phyloP scores from a whole-genome alignment of 805 yeast genomes.

The Torulaspora microellipsoides region DNA sequence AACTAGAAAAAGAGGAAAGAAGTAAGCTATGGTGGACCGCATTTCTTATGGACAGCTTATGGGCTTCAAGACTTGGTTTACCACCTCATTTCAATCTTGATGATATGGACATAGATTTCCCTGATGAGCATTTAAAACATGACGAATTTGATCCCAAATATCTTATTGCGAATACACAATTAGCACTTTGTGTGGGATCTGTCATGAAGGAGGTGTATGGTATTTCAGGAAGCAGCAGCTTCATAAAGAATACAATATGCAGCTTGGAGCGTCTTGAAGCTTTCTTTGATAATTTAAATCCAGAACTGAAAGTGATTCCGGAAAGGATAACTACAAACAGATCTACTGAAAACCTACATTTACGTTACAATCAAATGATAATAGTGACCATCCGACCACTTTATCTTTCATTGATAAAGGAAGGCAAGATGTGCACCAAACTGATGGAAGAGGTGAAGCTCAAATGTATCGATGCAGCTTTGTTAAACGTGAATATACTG shows the following conservation, averaged over 20 bases:
- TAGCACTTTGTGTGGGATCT: slow-evolving; percentile 28
- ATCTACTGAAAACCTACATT: slow-evolving; percentile 33
- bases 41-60: slow-evolving; percentile 35
- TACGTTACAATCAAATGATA: slow-evolving; percentile 36
- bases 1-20: slow-evolving; percentile 31
- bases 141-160: slow-evolving; percentile 33
- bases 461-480: slow-evolving; percentile 33
- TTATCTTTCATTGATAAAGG: slow-evolving; percentile 34
- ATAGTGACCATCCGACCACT: slow-evolving; percentile 38
- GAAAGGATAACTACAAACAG: slow-evolving; percentile 20
- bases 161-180: slow-evolving; percentile 23
- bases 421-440: slow-evolving; percentile 20
- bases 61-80: slow-evolving; percentile 37
- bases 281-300: slow-evolving; percentile 25
- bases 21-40: slow-evolving; percentile 41
- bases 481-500: slow-evolving; percentile 31
- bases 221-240: slow-evolving; percentile 27
- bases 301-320: slow-evolving; percentile 10
- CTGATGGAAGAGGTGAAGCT: slow-evolving; percentile 28
- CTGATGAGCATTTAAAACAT: slow-evolving; percentile 18
- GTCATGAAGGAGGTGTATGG: slow-evolving; percentile 34
- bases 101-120: slow-evolving; percentile 33
- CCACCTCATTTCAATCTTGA: slow-evolving; percentile 35
- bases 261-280: slow-evolving; percentile 24
- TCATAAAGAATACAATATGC: slow-evolving; percentile 18